Evolutionary conservation across 2,329 filamentous ascomycete species (phyloP).

Genomic region (Botrytis fabae): DNA sequence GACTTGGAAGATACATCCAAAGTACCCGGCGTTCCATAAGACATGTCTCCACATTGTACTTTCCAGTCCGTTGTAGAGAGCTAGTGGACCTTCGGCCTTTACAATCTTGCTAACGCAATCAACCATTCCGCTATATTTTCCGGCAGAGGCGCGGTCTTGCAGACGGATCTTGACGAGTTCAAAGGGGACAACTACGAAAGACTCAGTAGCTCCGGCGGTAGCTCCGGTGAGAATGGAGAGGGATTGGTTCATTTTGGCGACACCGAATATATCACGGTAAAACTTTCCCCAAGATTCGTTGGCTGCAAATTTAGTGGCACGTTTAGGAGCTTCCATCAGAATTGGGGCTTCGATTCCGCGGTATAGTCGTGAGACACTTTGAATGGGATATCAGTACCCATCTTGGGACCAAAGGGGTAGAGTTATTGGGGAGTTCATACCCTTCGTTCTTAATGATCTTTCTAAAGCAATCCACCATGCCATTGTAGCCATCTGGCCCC

Average conservation of each 20-base stretch:
- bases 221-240: constrained; percentile 93
- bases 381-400: neutral
- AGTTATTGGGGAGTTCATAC: constrained; percentile 51
- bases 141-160: constrained; percentile 90
- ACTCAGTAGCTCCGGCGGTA: constrained; percentile 90
- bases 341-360: constrained; percentile 95
- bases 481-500: constrained; percentile 85
- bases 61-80: constrained; percentile 95
- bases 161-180: constrained; percentile 98
- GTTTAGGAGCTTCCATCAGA: constrained; percentile 95
- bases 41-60: constrained; percentile 95
- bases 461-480: constrained; percentile 96
- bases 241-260: constrained; percentile 84
- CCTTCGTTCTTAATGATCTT: constrained; percentile 98
- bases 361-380: constrained; percentile 67
- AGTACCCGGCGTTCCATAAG: constrained; percentile 94
- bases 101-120: constrained; percentile 83
- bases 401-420: neutral
- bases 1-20: constrained; percentile 98
- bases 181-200: constrained; percentile 96
- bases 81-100: constrained; percentile 76
- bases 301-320: constrained; percentile 97
- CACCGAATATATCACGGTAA: constrained; percentile 84
- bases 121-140: constrained; percentile 80
- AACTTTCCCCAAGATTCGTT: constrained; percentile 98